phyloP scores from a whole-genome alignment of 1,284 basidiomycete genomes.

The Polyporus tsugae region DNA sequence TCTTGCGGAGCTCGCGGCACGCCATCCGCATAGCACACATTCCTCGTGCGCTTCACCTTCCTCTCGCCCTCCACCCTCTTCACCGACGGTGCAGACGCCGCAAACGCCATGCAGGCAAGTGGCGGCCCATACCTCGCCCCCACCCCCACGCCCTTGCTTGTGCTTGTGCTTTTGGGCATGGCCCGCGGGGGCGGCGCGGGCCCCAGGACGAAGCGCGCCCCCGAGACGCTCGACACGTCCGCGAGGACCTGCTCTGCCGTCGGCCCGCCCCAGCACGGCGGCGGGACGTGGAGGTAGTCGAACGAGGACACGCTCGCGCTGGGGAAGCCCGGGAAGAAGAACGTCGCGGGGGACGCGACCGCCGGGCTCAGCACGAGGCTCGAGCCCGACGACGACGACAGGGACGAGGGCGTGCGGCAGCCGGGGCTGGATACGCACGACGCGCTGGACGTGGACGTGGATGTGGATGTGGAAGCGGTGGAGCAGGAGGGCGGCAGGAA shows the following conservation, averaged over 20 bases:
- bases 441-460: not conserved
- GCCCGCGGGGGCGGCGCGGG: constrained; percentile 1
- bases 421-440: not conserved
- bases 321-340: constrained; percentile 7
- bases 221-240: not conserved
- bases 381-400: not conserved
- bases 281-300: constrained; percentile 5
- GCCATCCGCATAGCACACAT: not conserved
- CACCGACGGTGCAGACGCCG: not conserved
- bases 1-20: not conserved
- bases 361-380: constrained; percentile 1
- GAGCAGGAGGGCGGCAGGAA: constrained; percentile 2
- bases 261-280: not conserved
- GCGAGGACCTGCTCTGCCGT: not conserved
- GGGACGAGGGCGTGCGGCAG: not conserved
- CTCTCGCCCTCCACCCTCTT: not conserved
- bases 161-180: not conserved
- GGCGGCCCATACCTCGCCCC: not conserved
- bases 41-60: not conserved
- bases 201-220: constrained; percentile 1
- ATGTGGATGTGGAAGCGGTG: not conserved
- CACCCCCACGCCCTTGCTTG: not conserved
- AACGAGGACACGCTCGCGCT: constrained; percentile 1
- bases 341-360: not conserved
- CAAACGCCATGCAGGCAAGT: not conserved